Conservation (phyloP, 106 monocot species). For the Hemerocallis citrina region DNA sequence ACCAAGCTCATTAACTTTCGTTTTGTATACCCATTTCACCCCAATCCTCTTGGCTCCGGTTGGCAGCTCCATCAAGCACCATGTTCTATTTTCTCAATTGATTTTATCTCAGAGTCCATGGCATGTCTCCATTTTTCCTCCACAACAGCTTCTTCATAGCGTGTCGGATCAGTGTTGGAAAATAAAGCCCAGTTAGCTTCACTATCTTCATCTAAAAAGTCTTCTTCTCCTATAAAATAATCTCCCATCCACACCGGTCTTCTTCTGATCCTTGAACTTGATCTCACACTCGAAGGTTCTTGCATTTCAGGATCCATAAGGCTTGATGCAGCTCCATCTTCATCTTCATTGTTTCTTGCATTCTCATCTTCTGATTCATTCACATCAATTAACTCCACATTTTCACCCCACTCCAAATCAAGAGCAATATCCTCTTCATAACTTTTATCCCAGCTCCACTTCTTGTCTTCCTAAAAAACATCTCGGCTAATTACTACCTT, state of each 20-base stretch:
- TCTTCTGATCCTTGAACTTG: neutral
- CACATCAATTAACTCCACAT: too few species aligned
- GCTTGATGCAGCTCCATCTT: too few species aligned
- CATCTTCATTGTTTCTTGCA: too few species aligned
- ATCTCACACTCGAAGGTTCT: neutral
- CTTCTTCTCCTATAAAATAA: too few species aligned
- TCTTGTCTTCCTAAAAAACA: neutral
- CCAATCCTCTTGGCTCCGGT: neutral
- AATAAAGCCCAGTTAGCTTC: too few species aligned
- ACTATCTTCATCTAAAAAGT: too few species aligned
- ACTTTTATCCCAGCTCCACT: neutral
- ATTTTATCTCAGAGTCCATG: neutral
- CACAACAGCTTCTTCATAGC: neutral
- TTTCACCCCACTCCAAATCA: neutral
- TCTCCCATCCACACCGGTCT: too few species aligned
- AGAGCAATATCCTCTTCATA: neutral
- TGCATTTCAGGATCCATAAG: too few species aligned
- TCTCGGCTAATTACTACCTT: neutral
- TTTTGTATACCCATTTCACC: slow-evolving; percentile 5
- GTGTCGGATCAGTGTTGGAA: neutral
- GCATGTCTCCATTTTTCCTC: neutral
- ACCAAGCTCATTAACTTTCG: neutral
- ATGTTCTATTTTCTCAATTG: neutral
- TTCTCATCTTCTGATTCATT: too few species aligned
- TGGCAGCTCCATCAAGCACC: neutral